A percentile compares a stretch with the other conserved stretches of the same genome.
These are phyloP conservation scores for Berkeleyomyces basicola DNA, from an alignment of 2,329 filamentous ascomycete genomes.

Conservation along the genomic window DNA sequence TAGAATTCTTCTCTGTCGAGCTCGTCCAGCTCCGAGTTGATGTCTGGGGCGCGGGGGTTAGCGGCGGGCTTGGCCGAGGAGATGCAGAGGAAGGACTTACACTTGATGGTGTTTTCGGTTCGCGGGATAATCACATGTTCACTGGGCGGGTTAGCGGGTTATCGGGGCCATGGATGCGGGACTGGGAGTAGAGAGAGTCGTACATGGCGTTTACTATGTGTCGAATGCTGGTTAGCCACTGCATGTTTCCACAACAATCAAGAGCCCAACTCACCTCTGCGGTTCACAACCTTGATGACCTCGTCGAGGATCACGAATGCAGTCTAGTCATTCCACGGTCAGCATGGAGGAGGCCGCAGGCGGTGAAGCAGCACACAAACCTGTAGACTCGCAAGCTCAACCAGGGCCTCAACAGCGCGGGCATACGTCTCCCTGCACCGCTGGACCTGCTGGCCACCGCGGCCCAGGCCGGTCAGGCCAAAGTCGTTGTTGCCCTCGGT, in stretches of 20 bases:
- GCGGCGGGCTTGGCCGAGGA: neutral
- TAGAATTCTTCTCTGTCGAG: slow-evolving; percentile 97
- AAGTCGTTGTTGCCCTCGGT: slow-evolving; percentile 90
- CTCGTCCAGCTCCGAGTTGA: slow-evolving; percentile 96
- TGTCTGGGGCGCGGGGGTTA: slow-evolving; percentile 37
- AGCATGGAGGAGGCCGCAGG: neutral
- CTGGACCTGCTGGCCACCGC: slow-evolving; percentile 94
- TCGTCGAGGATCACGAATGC: slow-evolving; percentile 97
- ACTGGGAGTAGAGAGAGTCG: slow-evolving; percentile 15
- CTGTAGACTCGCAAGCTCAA: slow-evolving; percentile 86
- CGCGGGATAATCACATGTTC: slow-evolving; percentile 93
- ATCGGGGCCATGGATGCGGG: neutral
- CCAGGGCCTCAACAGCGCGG: slow-evolving; percentile 83
- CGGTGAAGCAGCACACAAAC: slow-evolving; percentile 21
- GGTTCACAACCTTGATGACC: slow-evolving; percentile 97
- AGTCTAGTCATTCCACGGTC: slow-evolving; percentile 36
- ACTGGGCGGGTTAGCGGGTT: slow-evolving; percentile 40
- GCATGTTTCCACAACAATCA: neutral
- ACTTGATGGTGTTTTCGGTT: slow-evolving; percentile 99
- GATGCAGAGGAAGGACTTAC: slow-evolving; percentile 27
- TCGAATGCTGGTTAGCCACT: slow-evolving; percentile 15
- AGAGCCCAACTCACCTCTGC: slow-evolving; percentile 47
- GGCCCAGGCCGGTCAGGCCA: slow-evolving; percentile 83
- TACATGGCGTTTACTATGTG: slow-evolving; percentile 75
- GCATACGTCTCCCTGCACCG: slow-evolving; percentile 91